These are phyloP conservation scores for Zea mays DNA, from an alignment of 176 grass and related monocot genomes.

Conservation along the genomic window Zm-B73-REFERENCE-NAM-5.0 NC_050097.1:173400001-173400500, in stretches of 20 bases:
- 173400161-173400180: constrained; percentile 47
- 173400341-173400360: constrained; percentile 69
- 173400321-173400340: constrained; percentile 51
- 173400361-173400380: constrained; percentile 50
- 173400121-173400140: constrained; percentile 59
- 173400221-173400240: constrained; percentile 90
- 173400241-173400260: constrained; percentile 83
- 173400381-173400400: constrained; percentile 42
- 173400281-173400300: constrained; percentile 74
- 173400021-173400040: constrained; percentile 65
- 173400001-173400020: constrained; percentile 85
- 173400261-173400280: constrained; percentile 56
- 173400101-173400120: constrained; percentile 58
- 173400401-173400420: constrained; percentile 77
- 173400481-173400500: constrained; percentile 50
- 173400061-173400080: constrained; percentile 53
- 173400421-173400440: constrained; percentile 46
- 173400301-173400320: constrained; percentile 42
- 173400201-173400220: constrained; percentile 72
- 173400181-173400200: constrained; percentile 49
- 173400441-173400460: constrained; percentile 75
- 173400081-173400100: constrained; percentile 53
- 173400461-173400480: constrained; percentile 55
- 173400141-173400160: constrained; percentile 40
- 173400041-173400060: constrained; percentile 61